A percentile compares a stretch with the other conserved stretches of the same genome.
Evolutionary conservation across 768 basidiomycete species (phyloP).

Genomic region (Kwoniella newhampshirensis): DNA sequence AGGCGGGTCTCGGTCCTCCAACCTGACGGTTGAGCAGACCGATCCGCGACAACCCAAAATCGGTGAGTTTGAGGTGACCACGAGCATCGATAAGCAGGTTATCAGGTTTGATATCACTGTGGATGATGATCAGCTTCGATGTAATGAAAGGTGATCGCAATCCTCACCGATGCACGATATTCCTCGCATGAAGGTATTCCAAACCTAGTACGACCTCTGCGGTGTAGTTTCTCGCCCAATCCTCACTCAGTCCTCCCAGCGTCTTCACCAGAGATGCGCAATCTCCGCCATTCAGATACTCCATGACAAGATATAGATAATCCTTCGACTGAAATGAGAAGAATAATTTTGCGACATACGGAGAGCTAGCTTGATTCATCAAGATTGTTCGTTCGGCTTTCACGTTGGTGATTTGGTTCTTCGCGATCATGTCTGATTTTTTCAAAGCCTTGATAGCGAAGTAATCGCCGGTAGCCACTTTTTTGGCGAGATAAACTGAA

Average conservation of each 20-base stretch:
- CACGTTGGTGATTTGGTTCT: conserved; percentile 99
- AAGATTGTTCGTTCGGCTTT: conserved; percentile 99
- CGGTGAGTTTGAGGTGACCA: conserved; percentile 95
- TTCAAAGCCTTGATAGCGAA: conserved; percentile 99
- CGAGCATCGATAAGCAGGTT: conserved; percentile 95
- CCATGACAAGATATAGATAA: conserved; percentile 98
- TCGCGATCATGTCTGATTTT: conserved; percentile 99
- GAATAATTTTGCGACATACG: conserved; percentile 94
- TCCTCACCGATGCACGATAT: conserved; percentile 90
- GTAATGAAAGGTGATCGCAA: not conserved
- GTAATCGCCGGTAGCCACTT: conserved; percentile 96
- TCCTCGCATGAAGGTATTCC: conserved; percentile 92
- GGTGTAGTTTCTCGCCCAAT: conserved; percentile 94
- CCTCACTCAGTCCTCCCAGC: conserved; percentile 84
- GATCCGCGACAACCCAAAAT: conserved; percentile 94
- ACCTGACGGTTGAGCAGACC: conserved; percentile 96
- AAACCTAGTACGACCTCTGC: conserved; percentile 93
- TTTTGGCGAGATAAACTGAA: conserved; percentile 96
- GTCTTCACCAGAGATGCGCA: conserved; percentile 96
- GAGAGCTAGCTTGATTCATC: conserved; percentile 98
- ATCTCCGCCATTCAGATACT: conserved; percentile 97
- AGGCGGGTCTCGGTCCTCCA: conserved; percentile 51
- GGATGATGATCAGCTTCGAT: conserved; percentile 6
- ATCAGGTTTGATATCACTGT: conserved; percentile 94
- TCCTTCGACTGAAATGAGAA: conserved; percentile 99